Conservation (phyloP, 768 basidiomycete genomes). For the Mrakia gelida region DNA sequence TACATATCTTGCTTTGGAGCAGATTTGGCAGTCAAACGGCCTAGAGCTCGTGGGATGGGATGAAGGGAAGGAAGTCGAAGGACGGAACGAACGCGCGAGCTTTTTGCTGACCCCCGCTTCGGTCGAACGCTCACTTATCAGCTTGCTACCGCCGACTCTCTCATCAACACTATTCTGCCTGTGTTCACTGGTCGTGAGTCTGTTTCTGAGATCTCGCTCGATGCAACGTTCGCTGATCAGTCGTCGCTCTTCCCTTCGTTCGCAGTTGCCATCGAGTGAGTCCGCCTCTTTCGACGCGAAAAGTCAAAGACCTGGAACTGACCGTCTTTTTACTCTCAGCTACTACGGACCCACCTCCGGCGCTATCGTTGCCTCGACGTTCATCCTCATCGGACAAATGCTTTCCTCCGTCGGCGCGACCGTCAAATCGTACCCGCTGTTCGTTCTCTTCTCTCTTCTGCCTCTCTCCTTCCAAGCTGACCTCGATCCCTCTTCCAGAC, state of each 20-base stretch:
- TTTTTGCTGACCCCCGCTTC: neutral
- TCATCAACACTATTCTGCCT: constrained; percentile 42
- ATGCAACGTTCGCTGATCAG: neutral
- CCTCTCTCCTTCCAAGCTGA: neutral
- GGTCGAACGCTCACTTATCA: neutral
- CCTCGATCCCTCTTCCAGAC: neutral
- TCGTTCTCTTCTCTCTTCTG: neutral
- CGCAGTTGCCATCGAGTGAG: constrained; percentile 34
- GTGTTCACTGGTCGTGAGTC: constrained; percentile 38
- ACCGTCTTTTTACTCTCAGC: neutral
- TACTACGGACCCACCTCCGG: constrained; percentile 39
- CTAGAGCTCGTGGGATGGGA: no score
- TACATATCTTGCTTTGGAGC: no score
- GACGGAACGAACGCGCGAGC: neutral
- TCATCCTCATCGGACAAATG: constrained; percentile 40
- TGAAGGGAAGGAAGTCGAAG: neutral
- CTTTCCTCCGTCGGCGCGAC: constrained; percentile 29
- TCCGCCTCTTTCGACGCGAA: neutral
- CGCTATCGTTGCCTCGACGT: constrained; percentile 38
- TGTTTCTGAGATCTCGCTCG: neutral
- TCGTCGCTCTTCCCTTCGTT: neutral
- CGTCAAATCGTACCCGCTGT: constrained; percentile 19
- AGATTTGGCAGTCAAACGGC: no score
- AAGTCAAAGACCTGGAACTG: no score
- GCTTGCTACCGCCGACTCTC: constrained; percentile 20